These are phyloP conservation scores for Apiospora kogelbergensis DNA, from an alignment of 2,329 filamentous ascomycete genomes.

Conservation along the genomic window DNA sequence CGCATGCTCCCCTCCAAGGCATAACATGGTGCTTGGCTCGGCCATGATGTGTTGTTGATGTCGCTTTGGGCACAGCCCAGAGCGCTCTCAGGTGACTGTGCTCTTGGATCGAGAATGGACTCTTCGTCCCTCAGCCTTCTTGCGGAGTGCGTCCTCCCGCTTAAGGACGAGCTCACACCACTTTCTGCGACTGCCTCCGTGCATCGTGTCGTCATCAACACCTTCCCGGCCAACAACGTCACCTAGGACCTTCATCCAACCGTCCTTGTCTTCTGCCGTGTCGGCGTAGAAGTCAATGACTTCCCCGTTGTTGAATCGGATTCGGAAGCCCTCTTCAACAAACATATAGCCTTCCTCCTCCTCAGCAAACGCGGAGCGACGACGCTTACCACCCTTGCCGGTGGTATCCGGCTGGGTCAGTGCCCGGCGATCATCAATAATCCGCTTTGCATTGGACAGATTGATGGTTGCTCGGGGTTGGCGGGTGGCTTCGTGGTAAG, in stretches of 20 bases:
- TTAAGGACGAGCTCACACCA: conserved; percentile 70
- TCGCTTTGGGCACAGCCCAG: background rate
- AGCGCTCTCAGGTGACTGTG: conserved; percentile 44
- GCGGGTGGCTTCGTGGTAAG: conserved; percentile 91
- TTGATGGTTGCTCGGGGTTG: conserved; percentile 98
- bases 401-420: conserved; percentile 82
- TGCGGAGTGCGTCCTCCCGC: conserved; percentile 59
- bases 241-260: conserved; percentile 86
- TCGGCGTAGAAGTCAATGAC: conserved; percentile 99
- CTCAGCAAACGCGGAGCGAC: conserved; percentile 93
- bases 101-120: conserved; percentile 60
- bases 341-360: conserved; percentile 99
- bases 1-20: background rate
- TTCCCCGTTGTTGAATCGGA: conserved; percentile 97
- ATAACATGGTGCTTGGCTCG: background rate
- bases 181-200: conserved; percentile 50
- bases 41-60: background rate
- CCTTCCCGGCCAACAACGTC: conserved; percentile 65
- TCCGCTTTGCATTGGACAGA: conserved; percentile 83
- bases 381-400: conserved; percentile 73
- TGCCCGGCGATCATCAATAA: conserved; percentile 88
- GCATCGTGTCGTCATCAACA: conserved; percentile 44
- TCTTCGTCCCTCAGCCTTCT: conserved; percentile 51
- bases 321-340: conserved; percentile 97
- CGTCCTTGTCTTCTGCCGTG: conserved; percentile 81